Evolutionary conservation across 129 eudicot species (phyloP).

Genomic region (Logfia minima): DNA sequence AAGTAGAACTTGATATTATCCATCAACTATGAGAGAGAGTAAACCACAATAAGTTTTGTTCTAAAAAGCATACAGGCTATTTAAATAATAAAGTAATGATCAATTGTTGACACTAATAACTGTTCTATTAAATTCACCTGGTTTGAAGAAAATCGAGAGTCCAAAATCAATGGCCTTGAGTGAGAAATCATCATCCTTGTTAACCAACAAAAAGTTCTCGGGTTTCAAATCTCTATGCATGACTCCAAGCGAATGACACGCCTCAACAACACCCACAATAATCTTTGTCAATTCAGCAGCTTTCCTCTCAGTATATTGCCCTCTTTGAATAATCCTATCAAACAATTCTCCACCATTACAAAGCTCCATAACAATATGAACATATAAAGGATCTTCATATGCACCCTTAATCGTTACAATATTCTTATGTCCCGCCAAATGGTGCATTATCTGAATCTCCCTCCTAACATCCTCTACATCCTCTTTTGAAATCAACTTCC

Average conservation of each 20-base stretch:
- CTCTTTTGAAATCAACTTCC: constrained; percentile 81
- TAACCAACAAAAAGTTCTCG: constrained; percentile 37
- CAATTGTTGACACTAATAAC: not conserved
- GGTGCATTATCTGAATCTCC: constrained; percentile 99
- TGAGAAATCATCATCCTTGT: constrained; percentile 35
- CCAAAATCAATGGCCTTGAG: constrained; percentile 47
- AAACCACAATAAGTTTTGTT: not conserved
- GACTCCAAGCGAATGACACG: constrained; percentile 63
- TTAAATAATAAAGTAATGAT: not conserved
- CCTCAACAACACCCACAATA: constrained; percentile 37
- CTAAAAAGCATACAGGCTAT: not conserved
- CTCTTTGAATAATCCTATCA: constrained; percentile 36
- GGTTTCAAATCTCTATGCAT: constrained; percentile 52
- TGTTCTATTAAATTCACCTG: constrained; percentile 44
- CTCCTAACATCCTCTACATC: constrained; percentile 92
- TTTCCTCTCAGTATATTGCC: constrained; percentile 31
- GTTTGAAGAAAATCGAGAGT: constrained; percentile 36
- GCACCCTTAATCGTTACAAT: constrained; percentile 90
- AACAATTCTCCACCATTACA: constrained; percentile 39
- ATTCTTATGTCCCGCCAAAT: constrained; percentile 82
- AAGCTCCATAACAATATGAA: constrained; percentile 36
- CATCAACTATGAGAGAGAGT: no score
- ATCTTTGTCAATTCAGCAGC: constrained; percentile 33
- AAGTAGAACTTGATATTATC: not conserved
- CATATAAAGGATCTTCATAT: constrained; percentile 74